phyloP scores from a whole-genome alignment of 805 yeast genomes.

The Soucietia sequanensis region DNA sequence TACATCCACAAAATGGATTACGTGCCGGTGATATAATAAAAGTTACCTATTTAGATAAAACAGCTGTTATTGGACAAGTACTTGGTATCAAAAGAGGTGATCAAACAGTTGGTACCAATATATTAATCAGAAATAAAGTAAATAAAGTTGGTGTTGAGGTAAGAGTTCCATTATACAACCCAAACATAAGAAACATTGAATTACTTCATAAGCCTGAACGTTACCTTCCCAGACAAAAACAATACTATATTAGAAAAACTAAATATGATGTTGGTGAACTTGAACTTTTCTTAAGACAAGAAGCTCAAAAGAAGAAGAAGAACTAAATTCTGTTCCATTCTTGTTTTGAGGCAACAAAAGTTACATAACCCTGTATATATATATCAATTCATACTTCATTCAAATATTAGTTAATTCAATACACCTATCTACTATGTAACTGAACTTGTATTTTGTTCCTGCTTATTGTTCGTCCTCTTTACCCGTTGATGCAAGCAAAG shows the following conservation, averaged over 20 bases:
- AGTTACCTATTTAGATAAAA: slow-evolving; percentile 66
- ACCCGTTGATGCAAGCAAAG: too few relatives aligned
- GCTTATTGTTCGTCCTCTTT: too few relatives aligned
- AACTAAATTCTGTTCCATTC: background rate
- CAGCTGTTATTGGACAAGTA: slow-evolving; percentile 74
- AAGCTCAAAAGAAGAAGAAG: slow-evolving; percentile 9
- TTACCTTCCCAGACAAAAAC: slow-evolving; percentile 77
- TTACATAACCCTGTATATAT: background rate
- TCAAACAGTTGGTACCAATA: slow-evolving; percentile 66
- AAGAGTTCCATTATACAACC: slow-evolving; percentile 77
- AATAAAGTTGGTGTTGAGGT: slow-evolving; percentile 83
- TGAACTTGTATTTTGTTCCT: too few relatives aligned
- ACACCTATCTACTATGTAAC: background rate
- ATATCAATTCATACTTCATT: slow-evolving; percentile 8
- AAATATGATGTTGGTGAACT: slow-evolving; percentile 74
- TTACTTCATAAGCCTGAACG: slow-evolving; percentile 69
- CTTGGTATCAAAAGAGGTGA: slow-evolving; percentile 66
- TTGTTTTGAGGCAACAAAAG: slow-evolving; percentile 1
- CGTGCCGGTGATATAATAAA: slow-evolving; percentile 82
- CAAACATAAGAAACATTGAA: slow-evolving; percentile 74
- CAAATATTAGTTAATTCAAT: slow-evolving; percentile 12
- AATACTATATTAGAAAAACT: slow-evolving; percentile 82
- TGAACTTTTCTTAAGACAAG: slow-evolving; percentile 38
- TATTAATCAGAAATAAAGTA: slow-evolving; percentile 80
- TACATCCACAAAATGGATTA: slow-evolving; percentile 37